phyloP scores from a whole-genome alignment of 106 monocot genomes.

The Chionographis japonica region DNA sequence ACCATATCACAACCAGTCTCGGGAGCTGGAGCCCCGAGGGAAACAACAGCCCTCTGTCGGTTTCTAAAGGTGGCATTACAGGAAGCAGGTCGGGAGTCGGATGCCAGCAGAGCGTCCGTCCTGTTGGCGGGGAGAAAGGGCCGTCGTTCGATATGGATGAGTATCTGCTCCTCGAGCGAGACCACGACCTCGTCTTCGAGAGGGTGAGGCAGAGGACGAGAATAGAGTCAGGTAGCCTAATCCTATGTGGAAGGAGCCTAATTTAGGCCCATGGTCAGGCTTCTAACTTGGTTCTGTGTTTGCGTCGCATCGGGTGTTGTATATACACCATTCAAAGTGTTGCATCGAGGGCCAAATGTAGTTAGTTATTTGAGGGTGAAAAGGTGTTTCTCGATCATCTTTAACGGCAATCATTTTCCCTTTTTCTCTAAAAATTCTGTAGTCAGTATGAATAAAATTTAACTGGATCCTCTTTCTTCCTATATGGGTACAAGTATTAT shows the following conservation, averaged over 20 bases:
- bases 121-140: background rate
- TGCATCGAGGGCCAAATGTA: too few relatives aligned
- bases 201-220: slow-evolving; percentile 43
- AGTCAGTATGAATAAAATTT: too few relatives aligned
- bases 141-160: slow-evolving; percentile 57
- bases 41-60: slow-evolving; percentile 9
- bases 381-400: too few relatives aligned
- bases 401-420: too few relatives aligned
- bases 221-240: slow-evolving; percentile 57
- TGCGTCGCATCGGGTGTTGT: too few relatives aligned
- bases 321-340: too few relatives aligned
- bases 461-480: too few relatives aligned
- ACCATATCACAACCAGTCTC: slow-evolving; percentile 27
- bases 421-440: too few relatives aligned
- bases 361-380: too few relatives aligned
- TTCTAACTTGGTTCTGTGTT: too few relatives aligned
- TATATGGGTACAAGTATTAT: too few relatives aligned
- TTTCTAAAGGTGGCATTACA: slow-evolving; percentile 7
- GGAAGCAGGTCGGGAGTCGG: slow-evolving; percentile 14
- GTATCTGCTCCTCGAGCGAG: slow-evolving; percentile 31
- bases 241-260: slow-evolving; percentile 47
- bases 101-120: background rate
- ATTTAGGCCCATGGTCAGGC: background rate
- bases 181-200: slow-evolving; percentile 54
- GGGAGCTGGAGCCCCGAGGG: slow-evolving; percentile 64